Evolutionary conservation across 2,329 filamentous ascomycete species (phyloP).

Genomic region (Aschersonia sp.): DNA sequence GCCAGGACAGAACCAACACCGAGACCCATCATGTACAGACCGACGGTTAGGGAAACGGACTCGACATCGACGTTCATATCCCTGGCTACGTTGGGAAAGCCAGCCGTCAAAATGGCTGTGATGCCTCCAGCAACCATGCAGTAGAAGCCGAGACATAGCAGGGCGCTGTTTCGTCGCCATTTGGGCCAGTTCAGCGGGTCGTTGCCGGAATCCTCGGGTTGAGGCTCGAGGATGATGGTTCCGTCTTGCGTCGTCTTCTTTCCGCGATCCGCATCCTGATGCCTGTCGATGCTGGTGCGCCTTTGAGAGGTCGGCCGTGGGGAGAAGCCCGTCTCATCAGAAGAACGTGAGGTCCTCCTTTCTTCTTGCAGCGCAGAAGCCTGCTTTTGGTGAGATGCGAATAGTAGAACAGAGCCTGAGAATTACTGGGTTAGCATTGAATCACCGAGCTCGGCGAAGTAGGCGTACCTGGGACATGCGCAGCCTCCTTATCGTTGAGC

Average conservation of each 20-base stretch:
- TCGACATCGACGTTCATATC: constrained; percentile 52
- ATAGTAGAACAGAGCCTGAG: constrained; percentile 7
- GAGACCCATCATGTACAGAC: constrained; percentile 86
- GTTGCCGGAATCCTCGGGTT: constrained; percentile 81
- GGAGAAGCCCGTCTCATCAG: constrained; percentile 31
- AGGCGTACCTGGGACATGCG: constrained; percentile 5
- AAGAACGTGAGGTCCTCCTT: constrained; percentile 21
- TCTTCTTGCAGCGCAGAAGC: constrained; percentile 6
- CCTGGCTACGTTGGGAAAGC: constrained; percentile 66
- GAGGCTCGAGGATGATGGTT: constrained; percentile 74
- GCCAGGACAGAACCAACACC: constrained; percentile 73
- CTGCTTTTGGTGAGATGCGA: constrained; percentile 7
- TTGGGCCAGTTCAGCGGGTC: constrained; percentile 87
- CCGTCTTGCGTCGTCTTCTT: constrained; percentile 73
- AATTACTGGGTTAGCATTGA: not conserved
- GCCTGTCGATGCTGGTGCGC: not conserved
- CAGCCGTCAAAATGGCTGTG: constrained; percentile 79
- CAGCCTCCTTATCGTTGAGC: constrained; percentile 4
- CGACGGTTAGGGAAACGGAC: constrained; percentile 72
- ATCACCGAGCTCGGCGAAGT: not conserved
- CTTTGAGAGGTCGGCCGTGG: constrained; percentile 2
- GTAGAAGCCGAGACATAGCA: constrained; percentile 78
- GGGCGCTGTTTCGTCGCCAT: constrained; percentile 65
- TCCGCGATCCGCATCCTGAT: constrained; percentile 15
- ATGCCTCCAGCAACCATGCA: constrained; percentile 90